Evolutionary conservation across 2,329 filamentous ascomycete species (phyloP).

Genomic region (Plenodomus tracheiphilus): DNA sequence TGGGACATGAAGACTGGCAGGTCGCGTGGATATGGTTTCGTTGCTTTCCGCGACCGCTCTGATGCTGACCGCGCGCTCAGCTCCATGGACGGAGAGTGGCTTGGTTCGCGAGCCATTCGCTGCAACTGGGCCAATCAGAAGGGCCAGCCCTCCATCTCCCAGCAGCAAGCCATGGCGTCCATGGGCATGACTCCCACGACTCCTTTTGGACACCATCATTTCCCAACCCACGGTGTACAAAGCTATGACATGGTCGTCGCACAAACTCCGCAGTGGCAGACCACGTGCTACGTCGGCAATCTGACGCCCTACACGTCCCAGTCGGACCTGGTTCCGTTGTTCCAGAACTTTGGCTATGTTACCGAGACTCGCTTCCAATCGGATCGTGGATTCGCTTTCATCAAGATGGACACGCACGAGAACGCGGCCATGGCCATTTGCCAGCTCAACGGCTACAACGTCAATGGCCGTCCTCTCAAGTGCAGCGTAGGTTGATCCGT

Average conservation of each 20-base stretch:
- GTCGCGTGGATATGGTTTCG: constrained; percentile 96
- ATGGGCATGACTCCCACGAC: constrained; percentile 99
- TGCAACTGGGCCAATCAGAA: constrained; percentile 99
- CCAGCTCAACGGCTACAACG: constrained; percentile 95
- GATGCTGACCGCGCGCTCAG: constrained; percentile 96
- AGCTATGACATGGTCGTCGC: constrained; percentile 96
- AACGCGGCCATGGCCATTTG: constrained; percentile 98
- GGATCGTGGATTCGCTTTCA: constrained; percentile 95
- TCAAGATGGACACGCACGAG: constrained; percentile 99
- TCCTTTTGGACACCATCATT: constrained; percentile 94
- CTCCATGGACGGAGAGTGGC: constrained; percentile 99
- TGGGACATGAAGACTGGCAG: constrained; percentile 99
- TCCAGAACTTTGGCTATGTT: constrained; percentile 98
- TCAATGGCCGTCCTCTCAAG: constrained; percentile 94
- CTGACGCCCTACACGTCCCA: constrained; percentile 97
- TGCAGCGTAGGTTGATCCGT: constrained; percentile 79
- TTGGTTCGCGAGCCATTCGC: constrained; percentile 94
- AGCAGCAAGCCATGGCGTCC: constrained; percentile 94
- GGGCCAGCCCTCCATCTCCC: constrained; percentile 97
- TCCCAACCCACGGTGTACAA: constrained; percentile 93
- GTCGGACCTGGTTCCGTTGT: constrained; percentile 93
- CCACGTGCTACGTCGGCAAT: constrained; percentile 97
- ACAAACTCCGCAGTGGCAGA: constrained; percentile 97
- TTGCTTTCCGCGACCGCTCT: constrained; percentile 89
- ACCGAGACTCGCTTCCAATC: constrained; percentile 98